Evolutionary conservation across 352 stramenopile species (phyloP).

Genomic region (Stramenopiles sp.): DNA sequence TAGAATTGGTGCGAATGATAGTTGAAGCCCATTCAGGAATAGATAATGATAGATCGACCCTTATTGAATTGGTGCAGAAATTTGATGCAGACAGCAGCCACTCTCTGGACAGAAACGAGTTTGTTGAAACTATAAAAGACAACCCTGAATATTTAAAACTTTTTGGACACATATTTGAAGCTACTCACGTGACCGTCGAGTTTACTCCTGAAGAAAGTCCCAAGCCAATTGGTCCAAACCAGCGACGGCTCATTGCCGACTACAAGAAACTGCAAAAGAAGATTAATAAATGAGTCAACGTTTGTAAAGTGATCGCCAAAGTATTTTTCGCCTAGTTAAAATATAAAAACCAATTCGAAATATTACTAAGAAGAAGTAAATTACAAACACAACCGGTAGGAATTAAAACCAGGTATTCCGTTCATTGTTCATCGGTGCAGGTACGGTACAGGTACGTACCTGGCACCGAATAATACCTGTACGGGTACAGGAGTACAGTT

Average conservation of each 20-base stretch:
- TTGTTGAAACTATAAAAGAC: not conserved
- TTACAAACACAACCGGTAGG: no score
- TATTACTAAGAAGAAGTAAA: no score
- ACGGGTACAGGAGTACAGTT: no score
- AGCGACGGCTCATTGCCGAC: not conserved
- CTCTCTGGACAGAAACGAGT: not conserved
- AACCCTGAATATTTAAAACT: not conserved
- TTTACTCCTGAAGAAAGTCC: not conserved
- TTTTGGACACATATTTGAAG: not conserved
- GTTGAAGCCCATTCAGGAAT: not conserved
- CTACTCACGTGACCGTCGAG: not conserved
- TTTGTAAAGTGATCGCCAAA: no score
- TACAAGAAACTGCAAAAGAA: not conserved
- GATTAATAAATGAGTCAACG: no score
- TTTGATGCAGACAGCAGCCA: not conserved
- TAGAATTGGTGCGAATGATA: not conserved
- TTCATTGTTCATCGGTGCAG: no score
- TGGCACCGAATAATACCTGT: no score
- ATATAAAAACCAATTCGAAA: no score
- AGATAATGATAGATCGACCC: not conserved
- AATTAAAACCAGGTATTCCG: no score
- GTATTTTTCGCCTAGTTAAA: no score
- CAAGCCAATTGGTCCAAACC: not conserved
- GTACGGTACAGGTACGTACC: no score
- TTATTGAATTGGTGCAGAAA: not conserved